Evolutionary conservation across 2,329 filamentous ascomycete genomes (phyloP).

Genomic region (Trichoderma sp.): DNA sequence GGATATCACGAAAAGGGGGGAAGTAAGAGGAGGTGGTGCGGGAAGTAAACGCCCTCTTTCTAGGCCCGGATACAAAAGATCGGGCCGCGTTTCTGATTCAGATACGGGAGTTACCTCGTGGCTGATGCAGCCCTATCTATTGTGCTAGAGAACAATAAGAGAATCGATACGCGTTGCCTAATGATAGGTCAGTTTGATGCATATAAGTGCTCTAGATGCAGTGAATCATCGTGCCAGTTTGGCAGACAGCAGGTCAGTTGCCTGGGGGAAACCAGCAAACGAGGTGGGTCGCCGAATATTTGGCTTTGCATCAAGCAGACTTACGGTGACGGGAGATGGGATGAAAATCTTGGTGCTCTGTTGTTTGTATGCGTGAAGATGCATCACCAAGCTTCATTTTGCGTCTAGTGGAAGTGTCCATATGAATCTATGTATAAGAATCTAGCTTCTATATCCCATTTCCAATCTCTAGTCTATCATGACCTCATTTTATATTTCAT

Average conservation of each 20-base stretch:
- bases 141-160: neutral
- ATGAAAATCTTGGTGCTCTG: neutral
- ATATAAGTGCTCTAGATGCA: neutral
- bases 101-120: neutral
- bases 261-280: neutral
- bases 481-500: neutral
- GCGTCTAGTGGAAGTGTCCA: neutral
- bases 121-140: neutral
- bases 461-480: constrained; percentile 7
- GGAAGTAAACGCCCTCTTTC: neutral
- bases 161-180: neutral
- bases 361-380: neutral
- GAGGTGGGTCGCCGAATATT: neutral
- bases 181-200: neutral
- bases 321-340: neutral
- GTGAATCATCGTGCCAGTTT: constrained; percentile 9
- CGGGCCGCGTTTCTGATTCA: constrained; percentile 5
- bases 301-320: neutral
- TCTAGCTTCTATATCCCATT: neutral
- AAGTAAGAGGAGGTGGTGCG: neutral
- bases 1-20: neutral
- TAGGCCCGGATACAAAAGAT: neutral
- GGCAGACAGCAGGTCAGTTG: neutral
- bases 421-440: neutral
- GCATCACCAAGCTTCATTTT: neutral